phyloP scores from a whole-genome alignment of 192 early-diverging fungal genomes.

The Jimgerdemannia lactiflua region DNA sequence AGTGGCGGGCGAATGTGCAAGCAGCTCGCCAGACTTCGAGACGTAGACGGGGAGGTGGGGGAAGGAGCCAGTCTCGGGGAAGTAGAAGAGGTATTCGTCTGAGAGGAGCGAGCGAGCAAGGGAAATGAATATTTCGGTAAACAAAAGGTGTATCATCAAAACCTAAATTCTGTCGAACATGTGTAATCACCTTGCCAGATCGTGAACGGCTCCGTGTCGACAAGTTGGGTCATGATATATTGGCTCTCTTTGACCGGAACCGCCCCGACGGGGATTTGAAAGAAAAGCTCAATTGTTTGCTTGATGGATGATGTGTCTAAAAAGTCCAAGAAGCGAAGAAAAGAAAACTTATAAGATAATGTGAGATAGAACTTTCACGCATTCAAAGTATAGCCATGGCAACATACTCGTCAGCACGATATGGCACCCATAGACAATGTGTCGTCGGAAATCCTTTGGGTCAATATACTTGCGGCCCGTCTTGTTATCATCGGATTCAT shows the following conservation, averaged over 20 bases:
- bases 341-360: neutral
- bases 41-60: slow-evolving; percentile 32
- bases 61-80: slow-evolving; percentile 42
- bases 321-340: neutral
- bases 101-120: neutral
- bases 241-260: slow-evolving; percentile 19
- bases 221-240: slow-evolving; percentile 19
- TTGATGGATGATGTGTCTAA: slow-evolving; percentile 38
- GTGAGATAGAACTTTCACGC: neutral
- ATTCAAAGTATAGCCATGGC: slow-evolving; percentile 15
- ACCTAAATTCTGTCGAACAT: too few relatives aligned
- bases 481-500: neutral
- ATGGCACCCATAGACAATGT: slow-evolving; percentile 23
- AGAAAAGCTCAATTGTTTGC: slow-evolving; percentile 30
- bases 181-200: slow-evolving; percentile 21
- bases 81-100: slow-evolving; percentile 31
- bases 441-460: slow-evolving; percentile 6
- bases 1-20: neutral
- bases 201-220: slow-evolving; percentile 22
- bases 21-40: slow-evolving; percentile 11
- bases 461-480: slow-evolving; percentile 1
- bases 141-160: too few relatives aligned
- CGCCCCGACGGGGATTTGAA: slow-evolving; percentile 41
- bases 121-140: neutral
- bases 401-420: slow-evolving; percentile 2